Evolutionary conservation across 208 protist genomes (phyloP), one percentile per base, ranked within the genome.

Genomic region (Lotmaria passim): DNA sequence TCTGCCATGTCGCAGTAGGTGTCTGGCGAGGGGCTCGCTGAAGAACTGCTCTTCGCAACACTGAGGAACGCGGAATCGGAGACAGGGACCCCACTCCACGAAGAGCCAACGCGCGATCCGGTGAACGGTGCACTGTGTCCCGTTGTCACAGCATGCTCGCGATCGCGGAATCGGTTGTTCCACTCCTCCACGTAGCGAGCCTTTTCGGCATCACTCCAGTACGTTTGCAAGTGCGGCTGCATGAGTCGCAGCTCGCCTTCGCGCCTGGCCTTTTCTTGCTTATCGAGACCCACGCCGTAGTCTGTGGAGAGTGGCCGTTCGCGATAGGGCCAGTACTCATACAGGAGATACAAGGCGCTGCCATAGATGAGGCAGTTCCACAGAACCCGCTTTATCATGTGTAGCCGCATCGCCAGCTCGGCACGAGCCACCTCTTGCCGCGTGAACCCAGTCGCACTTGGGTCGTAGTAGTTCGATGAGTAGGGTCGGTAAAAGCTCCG

Each of bases 401-500:
- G 53, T 46, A 53, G 50, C 7, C 74, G 62, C 47, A 67, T 78
- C 24, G 15, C 63, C 38, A 41, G 41, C 39, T 75, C 62, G 12
- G 78, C 82, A 7, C 51, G 60, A 0, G 34, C 48, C 48, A 87
- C 58, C 31, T 83, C 74, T n/a, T 65, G 67, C 3, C 41, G 46
- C 17, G 82, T 87, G 52, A 81, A 87, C 1, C 82, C 75, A 44
- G 75, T 70, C 0, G 68, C 66, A 41, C 74, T 61, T 6, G 69
- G 77, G 21, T 73, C 59, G 46, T 44, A 31, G 71, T 66, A 83
- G 10, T 75, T 75, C 21, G 73, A 67, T 1, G 6, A 41, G 52
- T 74, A 82, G 14, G 66, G 56, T 8, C 83, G 75, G 63, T 83
- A 83, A 44, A 85, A 84, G 50, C 77, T 63, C 14, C 76, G 68